A percentile compares a stretch with the other conserved stretches of the same genome.
phyloP scores from a whole-genome alignment of 148 eudicot species.

The Cornus controversa region DNA sequence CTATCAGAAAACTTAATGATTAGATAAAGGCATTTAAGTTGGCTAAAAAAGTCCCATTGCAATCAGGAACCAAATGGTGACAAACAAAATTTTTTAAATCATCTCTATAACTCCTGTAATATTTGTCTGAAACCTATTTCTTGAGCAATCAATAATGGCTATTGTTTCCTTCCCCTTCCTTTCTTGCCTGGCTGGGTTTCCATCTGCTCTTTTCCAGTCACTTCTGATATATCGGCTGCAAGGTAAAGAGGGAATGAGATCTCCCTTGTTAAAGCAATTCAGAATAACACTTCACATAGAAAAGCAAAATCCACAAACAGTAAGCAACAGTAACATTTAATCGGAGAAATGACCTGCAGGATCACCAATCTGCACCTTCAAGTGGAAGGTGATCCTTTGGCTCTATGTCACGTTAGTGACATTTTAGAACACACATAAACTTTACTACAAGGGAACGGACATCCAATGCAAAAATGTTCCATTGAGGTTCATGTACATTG shows the following conservation, averaged over 20 bases:
- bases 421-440: not conserved
- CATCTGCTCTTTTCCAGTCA: conserved; percentile 73
- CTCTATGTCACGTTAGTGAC: too few species aligned
- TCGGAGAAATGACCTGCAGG: too few species aligned
- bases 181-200: conserved; percentile 75
- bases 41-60: not conserved
- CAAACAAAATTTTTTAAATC: too few species aligned
- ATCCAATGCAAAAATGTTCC: too few species aligned
- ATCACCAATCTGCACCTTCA: too few species aligned
- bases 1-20: not conserved
- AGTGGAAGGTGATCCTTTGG: too few species aligned
- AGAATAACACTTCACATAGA: too few species aligned
- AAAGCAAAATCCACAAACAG: too few species aligned
- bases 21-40: not conserved
- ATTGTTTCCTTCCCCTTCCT: conserved; percentile 96
- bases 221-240: conserved; percentile 85
- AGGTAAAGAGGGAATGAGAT: not conserved
- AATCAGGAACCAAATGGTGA: not conserved
- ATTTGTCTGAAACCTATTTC: not conserved
- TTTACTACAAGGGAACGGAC: not conserved
- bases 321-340: too few species aligned
- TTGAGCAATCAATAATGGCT: not conserved
- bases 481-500: not conserved
- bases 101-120: not conserved
- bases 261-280: too few species aligned